Evolutionary conservation across 768 basidiomycete species (phyloP), one percentile per base, ranked within the genome.

Genomic region (Dendrothele bispora): DNA sequence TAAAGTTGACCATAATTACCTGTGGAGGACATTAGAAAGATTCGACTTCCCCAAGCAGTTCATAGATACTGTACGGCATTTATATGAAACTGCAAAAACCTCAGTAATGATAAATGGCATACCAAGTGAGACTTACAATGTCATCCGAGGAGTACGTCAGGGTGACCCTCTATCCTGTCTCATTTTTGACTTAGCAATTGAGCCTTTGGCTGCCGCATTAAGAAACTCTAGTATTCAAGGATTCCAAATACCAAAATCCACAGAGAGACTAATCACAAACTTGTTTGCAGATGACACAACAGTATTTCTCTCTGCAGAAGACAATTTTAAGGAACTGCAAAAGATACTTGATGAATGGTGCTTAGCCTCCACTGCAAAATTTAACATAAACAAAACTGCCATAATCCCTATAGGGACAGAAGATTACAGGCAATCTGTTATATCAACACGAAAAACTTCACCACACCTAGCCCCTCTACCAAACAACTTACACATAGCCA

Each of bases 261-360:
- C n/a, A 4, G 40, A 53, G 0, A 47, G 25, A 3, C 24, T 64
- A 0, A 46, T 58, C 0, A 25, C 59, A 0, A 55, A 57, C 6
- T 48, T 70, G 0, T 70, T 67, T 37, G 57, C 61, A 0, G 63
- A 68, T 15, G 60, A 66, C 20, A 60, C 62, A 0, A 66, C 56
- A 0, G 44, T 63, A 0, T 71, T 52, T 39, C 46, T 64, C 0
- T 49, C 44, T 0, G 25, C 36, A 18, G 3, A 11, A 0, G 53
- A 60, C 29, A 52, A 28, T 4, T 50, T 50, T n/a, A 12, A 0
- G 0, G 46, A 48, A 7, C 53, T 59, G 3, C 36, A 52, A n/a
- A 1, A 22, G 0, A 54, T 57, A 0, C 41, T 60, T 0, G 5
- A 43, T 7, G 21, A 21, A 0, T 60, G 59, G 59, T 60, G 55